These are phyloP conservation scores for Sonneratia alba DNA, from an alignment of 345 rosid genomes.

Conservation along the genomic window DNA sequence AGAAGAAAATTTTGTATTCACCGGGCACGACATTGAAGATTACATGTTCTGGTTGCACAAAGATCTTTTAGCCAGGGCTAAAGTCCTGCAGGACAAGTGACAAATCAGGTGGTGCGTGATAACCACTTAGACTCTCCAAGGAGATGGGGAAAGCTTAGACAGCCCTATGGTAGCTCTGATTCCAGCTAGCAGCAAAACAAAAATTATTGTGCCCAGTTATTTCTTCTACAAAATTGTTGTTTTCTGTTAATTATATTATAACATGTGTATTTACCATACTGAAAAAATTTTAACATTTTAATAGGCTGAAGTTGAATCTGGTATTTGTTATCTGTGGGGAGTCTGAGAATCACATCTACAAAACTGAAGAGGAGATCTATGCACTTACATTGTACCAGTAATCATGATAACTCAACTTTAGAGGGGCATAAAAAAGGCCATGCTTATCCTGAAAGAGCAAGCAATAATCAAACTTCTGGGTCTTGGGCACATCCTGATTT, in stretches of 20 bases:
- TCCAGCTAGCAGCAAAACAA: conserved; percentile 22
- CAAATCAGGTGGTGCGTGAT: conserved; percentile 11
- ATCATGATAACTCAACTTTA: conserved; percentile 24
- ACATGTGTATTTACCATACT: not conserved
- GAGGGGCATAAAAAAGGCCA: conserved; percentile 20
- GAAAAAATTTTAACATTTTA: conserved; percentile 4
- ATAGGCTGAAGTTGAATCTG: conserved; percentile 3
- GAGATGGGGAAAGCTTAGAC: conserved; percentile 24
- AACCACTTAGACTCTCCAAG: conserved; percentile 19
- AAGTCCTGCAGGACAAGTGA: conserved; percentile 11
- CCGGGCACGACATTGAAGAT: not conserved
- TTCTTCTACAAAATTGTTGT: not conserved
- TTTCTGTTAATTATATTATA: not conserved
- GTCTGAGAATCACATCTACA: conserved; percentile 23
- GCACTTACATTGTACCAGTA: conserved; percentile 24
- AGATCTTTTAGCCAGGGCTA: conserved; percentile 9
- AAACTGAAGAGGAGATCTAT: conserved; percentile 18
- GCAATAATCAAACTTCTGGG: conserved; percentile 15
- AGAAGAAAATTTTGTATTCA: not conserved
- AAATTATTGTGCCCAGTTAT: conserved; percentile 24
- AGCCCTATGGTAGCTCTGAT: conserved; percentile 20
- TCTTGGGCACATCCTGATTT: conserved; percentile 16
- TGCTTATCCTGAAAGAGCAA: conserved; percentile 18
- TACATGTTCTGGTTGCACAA: not conserved
- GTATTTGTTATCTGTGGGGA: conserved; percentile 22